Evolutionary conservation across 768 basidiomycete species (phyloP), one percentile per base, ranked within the genome.

Genomic region (Cystobasidiopsis lactophilus): DNA sequence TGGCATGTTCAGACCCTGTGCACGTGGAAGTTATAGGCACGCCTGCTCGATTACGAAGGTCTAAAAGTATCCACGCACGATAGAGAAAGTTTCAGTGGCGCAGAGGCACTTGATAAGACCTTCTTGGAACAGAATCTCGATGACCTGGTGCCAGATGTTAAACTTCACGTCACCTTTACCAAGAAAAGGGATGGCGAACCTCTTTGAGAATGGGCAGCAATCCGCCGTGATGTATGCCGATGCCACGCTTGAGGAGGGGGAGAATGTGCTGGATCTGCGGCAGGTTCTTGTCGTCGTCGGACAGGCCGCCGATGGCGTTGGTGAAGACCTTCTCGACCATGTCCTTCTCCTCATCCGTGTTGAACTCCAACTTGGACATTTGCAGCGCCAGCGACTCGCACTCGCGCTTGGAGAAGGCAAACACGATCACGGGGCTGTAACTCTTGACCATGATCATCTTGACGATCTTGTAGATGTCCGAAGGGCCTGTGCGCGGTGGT

Each of bases 381-480:
- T 77, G 79, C 56, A 93, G 72, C 2, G 93, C 93, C 30, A 93
- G 75, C 0, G 75, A 78, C 68, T 98, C 93, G 66, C 93, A 96
- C 70, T 96, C 91, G 48, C 89, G 79, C 66, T 96, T 96, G 69
- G 84, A 85, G 69, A 98, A 98, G 4, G 91, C 84, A 67, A 98
- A 98, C 51, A 96, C 79, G 63, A 98, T 98, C 58, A 95, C 89
- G 0, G 93, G 93, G 63, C 95, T 89, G 68, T 85, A 91, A 65
- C 88, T 86, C 69, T 91, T 91, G 56, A 78, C 69, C 85, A 95
- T 86, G 68, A 98, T 93, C 81, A 95, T 86, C 66, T 84, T 84
- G 65, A 95, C 81, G 58, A 98, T 89, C 70, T 93, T 95, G 55
- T 84, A 84, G 57, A 96, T 86, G 65, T 98, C 93, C 41, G 86